A percentile compares a stretch with the other conserved stretches of the same genome.
These are phyloP conservation scores for Selaginella tamariscina DNA, from an alignment of 75 land plant species.

Conservation along the genomic window DNA sequence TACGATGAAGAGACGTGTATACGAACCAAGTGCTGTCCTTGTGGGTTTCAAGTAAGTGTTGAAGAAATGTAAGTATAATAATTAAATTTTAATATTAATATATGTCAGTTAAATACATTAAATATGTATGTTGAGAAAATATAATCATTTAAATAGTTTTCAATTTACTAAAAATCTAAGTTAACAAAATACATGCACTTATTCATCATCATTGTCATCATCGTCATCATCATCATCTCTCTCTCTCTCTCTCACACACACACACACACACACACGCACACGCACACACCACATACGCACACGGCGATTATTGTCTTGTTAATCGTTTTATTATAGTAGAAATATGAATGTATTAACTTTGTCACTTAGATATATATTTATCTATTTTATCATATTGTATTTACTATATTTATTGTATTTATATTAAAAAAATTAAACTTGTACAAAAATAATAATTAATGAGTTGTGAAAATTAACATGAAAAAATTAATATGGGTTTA, in stretches of 20 bases:
- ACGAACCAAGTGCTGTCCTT: conserved; percentile 57
- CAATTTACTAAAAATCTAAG: background rate
- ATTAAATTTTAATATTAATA: background rate
- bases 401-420: too few relatives aligned
- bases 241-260: conserved; percentile 8
- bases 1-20: conserved; percentile 58
- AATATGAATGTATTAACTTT: too few relatives aligned
- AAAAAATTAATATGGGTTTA: too few relatives aligned
- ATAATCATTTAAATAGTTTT: background rate
- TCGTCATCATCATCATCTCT: background rate
- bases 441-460: too few relatives aligned
- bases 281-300: background rate
- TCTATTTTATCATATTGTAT: too few relatives aligned
- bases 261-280: conserved; percentile 11
- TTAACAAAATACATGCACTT: background rate
- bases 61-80: conserved; percentile 57
- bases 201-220: background rate
- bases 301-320: background rate
- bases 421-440: too few relatives aligned
- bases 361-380: too few relatives aligned
- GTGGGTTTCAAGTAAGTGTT: conserved; percentile 64
- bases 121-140: background rate
- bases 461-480: too few relatives aligned
- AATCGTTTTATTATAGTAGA: background rate
- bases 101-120: background rate